Conservation (phyloP, 257 asterid genomes). For the Plectranthus barbatus region DNA sequence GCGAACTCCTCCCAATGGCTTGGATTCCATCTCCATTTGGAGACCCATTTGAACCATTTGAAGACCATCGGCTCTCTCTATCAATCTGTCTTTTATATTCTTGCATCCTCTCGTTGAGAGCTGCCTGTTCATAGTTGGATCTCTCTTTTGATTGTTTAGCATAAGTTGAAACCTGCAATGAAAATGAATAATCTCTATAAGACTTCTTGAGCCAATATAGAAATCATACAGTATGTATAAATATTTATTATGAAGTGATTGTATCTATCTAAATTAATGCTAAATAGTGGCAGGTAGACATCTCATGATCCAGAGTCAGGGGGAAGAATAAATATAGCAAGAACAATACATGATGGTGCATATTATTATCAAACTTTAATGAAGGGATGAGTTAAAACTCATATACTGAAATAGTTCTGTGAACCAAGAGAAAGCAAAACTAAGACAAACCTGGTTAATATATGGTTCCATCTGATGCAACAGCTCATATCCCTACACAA, state of each 20-base stretch:
- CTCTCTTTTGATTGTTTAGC: conserved; percentile 97
- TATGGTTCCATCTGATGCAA: conserved; percentile 99
- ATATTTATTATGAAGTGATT: neutral
- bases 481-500: conserved; percentile 85
- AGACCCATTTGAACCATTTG: conserved; percentile 83
- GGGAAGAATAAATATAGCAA: neutral
- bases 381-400: neutral
- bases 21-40: conserved; percentile 99
- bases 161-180: conserved; percentile 78
- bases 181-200: conserved; percentile 8
- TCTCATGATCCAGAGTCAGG: conserved; percentile 5
- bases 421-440: neutral
- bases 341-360: neutral
- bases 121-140: conserved; percentile 93
- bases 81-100: conserved; percentile 91
- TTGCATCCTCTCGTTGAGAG: conserved; percentile 97
- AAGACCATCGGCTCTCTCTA: conserved; percentile 86
- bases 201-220: neutral
- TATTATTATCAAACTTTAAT: neutral
- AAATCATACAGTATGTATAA: neutral
- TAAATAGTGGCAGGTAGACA: neutral
- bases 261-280: neutral
- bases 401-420: neutral
- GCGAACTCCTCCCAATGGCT: conserved; percentile 95
- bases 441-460: conserved; percentile 73